Evolutionary conservation across 1,139 yeast genomes (phyloP).

Genomic region (Spencermartinsiella ligniputridi): DNA sequence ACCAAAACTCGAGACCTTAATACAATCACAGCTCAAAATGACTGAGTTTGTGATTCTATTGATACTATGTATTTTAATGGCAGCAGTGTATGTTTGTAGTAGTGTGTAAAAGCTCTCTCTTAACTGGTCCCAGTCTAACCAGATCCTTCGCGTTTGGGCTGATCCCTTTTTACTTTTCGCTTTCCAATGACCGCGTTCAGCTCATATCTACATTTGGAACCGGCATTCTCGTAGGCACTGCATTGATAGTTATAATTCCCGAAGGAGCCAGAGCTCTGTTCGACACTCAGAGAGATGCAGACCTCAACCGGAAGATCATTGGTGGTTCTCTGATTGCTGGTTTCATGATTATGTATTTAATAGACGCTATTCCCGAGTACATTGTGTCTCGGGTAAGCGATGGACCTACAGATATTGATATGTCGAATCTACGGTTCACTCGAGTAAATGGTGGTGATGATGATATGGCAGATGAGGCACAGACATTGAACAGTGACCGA

Average conservation of each 20-base stretch:
- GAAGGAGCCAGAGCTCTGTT: slow-evolving; percentile 58
- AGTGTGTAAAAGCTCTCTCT: too few species aligned
- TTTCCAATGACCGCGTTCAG: slow-evolving; percentile 31
- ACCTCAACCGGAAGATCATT: slow-evolving; percentile 16
- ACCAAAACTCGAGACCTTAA: too few species aligned
- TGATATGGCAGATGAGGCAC: slow-evolving; percentile 6
- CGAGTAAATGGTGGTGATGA: slow-evolving; percentile 7
- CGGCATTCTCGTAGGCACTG: slow-evolving; percentile 63
- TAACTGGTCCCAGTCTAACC: background rate
- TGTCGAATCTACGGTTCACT: slow-evolving; percentile 17
- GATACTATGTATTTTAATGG: slow-evolving; percentile 28
- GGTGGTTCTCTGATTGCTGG: slow-evolving; percentile 45
- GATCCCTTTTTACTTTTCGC: slow-evolving; percentile 35
- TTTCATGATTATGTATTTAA: slow-evolving; percentile 47
- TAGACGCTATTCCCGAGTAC: slow-evolving; percentile 39
- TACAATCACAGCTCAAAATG: too few species aligned
- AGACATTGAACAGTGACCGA: background rate
- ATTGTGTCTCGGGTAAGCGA: slow-evolving; percentile 3
- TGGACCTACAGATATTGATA: slow-evolving; percentile 15
- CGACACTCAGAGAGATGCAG: slow-evolving; percentile 16
- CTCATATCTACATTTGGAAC: slow-evolving; percentile 49
- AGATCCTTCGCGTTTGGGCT: slow-evolving; percentile 36
- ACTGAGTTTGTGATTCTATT: slow-evolving; percentile 23
- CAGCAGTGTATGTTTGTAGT: slow-evolving; percentile 21
- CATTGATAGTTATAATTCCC: slow-evolving; percentile 62